Evolutionary conservation across 2,329 filamentous ascomycete species (phyloP), one percentile per base, ranked within the genome.

Genomic region (Aspergillus sp.): DNA sequence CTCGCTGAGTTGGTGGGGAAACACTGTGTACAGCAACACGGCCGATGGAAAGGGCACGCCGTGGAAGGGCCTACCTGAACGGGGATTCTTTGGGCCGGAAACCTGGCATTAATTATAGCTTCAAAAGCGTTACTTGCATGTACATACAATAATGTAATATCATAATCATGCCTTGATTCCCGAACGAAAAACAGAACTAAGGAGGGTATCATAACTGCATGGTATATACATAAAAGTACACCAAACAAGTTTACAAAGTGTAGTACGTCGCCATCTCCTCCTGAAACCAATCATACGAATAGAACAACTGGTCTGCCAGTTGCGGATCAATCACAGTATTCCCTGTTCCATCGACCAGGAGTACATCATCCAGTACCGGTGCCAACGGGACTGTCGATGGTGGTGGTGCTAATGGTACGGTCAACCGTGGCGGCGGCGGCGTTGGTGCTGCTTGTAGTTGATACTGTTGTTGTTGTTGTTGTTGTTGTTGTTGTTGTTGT

Each of bases 1-100:
- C 4, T 57, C 53, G 4, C 51, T 73, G 38, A 56, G 51, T 22
- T 73, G 70, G 70, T 73, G 70, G 70, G 70, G 70, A 0, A 75
- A 74, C 35, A 65, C 60, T 1, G 63, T 69, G 5, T 66, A 60
- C 45, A 38, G 37, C 22, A 46, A 53, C 0, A 74, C 73, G 2
- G 71, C 71, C 0, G 73, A 76, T 54, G 68, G 66, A 0, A 55
- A 59, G 44, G 70, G 70, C 7, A 68, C 64, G 4, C 64, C 66
- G 2, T 68, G 61, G 50, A 63, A 60, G 51, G 20, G 15, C 4
- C 43, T 66, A 17, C 62, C 64, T 4, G 50, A 44, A 1, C 50
- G 42, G 10, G 63, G 60, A n/a, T 61, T 59, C 45, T 67, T 67
- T 48, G 64, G 63, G 1, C 64, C 64, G 4, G 59, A 60, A 3